A percentile compares a stretch with the other conserved stretches of the same genome.
phyloP scores from a whole-genome alignment of 2,329 filamentous ascomycete species.

The Scytalidium lignicola region DNA sequence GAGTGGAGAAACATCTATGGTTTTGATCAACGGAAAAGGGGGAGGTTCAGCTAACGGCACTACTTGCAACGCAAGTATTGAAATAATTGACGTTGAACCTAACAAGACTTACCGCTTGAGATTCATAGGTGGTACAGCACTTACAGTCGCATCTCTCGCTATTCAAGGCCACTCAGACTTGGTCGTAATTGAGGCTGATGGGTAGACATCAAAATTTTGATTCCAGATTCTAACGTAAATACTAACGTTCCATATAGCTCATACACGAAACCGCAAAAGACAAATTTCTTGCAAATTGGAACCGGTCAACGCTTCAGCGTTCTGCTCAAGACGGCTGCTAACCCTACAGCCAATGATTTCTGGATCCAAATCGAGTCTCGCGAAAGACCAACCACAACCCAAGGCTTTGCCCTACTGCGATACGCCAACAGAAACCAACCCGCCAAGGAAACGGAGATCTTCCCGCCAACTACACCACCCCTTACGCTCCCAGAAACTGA shows the following conservation, averaged over 20 bases:
- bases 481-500: constrained; percentile 20
- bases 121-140: constrained; percentile 50
- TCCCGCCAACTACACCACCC: constrained; percentile 16
- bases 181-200: constrained; percentile 57
- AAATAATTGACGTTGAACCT: constrained; percentile 53
- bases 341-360: constrained; percentile 29
- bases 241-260: constrained; percentile 20
- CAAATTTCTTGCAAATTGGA: constrained; percentile 40
- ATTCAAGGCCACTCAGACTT: constrained; percentile 53
- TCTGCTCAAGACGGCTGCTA: constrained; percentile 38
- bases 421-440: constrained; percentile 24
- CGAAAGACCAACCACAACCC: constrained; percentile 34
- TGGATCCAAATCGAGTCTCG: constrained; percentile 39
- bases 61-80: constrained; percentile 30
- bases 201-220: constrained; percentile 27
- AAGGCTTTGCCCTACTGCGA: constrained; percentile 36
- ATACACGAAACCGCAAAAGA: constrained; percentile 35
- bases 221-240: constrained; percentile 6
- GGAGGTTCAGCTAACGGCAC: constrained; percentile 35
- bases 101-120: constrained; percentile 57
- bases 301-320: constrained; percentile 46
- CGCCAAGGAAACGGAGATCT: constrained; percentile 1
- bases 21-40: constrained; percentile 53
- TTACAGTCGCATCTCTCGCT: constrained; percentile 48
- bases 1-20: constrained; percentile 52